Base-by-base conservation (phyloP, 2,329 filamentous ascomycete genomes). In the Colletotrichum australisinense region DNA sequence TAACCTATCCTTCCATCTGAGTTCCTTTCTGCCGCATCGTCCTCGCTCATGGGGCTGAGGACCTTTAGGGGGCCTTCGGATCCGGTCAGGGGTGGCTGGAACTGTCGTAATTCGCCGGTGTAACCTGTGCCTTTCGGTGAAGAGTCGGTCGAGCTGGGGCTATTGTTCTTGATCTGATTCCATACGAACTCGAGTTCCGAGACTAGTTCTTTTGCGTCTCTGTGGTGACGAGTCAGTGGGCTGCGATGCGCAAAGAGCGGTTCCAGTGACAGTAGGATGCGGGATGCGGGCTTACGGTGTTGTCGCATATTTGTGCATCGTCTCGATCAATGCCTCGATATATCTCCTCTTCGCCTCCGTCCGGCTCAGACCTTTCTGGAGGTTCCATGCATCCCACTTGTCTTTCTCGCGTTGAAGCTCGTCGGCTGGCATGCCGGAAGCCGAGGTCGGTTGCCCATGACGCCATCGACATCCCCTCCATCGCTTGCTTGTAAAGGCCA, bases 171-270 rank as follows among this genome's bases (percentile, higher is more conserved):
- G 78, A 99, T 96, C 82, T 98, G 97, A 78, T 98, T 95, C 97
- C 97, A 99, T 52, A 99, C 96, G 79, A 98, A 99, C 84, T 99
- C 97, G n/a, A 99, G 90, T 83, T 99, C 97, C 11, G 92, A 89
- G 49, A 98, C 95, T 52, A 99, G 88, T 83, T 97, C 95, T 73
- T 93, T 90, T 8, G 95, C 95, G 81, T 98, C 95, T 62, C 90
- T 92, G 76, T 24, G 19, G 24, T 35, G 46, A 49, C 46, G 71
- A 62, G 56, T 73, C 62, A 73, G 71, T 32, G 56, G 55, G 26
- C 26, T 62, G 38, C 49, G 19, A 64, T 72, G 46, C 53, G 60
- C 59, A 49, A 28, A 49, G 16, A 22, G 49, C 8, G 26, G 24
- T 7, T 19, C 12, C 11, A 22, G 35, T 49, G 26, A 2, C 38